Conservation (phyloP, 768 basidiomycete genomes). For the Lactarius quietus region DNA sequence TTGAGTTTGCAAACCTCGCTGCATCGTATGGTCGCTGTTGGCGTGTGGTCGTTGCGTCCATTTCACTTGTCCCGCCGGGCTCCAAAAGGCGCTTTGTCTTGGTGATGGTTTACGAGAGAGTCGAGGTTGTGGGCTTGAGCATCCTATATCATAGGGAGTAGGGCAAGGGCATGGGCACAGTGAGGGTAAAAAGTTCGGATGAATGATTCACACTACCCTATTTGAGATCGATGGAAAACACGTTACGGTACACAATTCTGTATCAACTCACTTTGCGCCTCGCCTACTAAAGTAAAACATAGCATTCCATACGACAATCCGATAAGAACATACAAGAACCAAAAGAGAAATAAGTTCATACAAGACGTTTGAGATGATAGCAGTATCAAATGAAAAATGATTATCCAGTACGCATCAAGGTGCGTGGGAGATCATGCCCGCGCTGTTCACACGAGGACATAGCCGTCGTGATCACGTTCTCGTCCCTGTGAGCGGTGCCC, state of each 20-base stretch:
- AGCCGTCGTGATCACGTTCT: not conserved
- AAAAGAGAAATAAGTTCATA: not conserved
- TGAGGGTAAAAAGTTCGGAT: not conserved
- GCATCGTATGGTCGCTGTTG: not conserved
- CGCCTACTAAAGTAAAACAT: not conserved
- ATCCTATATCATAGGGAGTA: slow-evolving; percentile 3
- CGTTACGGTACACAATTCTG: not conserved
- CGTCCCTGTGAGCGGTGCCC: not conserved
- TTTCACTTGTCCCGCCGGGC: not conserved
- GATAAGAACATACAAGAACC: not conserved
- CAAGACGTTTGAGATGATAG: not conserved
- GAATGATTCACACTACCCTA: not conserved
- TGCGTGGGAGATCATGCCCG: not conserved
- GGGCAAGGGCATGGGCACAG: slow-evolving; percentile 14
- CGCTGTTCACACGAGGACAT: slow-evolving; percentile 3
- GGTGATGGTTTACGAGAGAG: not conserved
- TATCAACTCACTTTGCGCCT: not conserved
- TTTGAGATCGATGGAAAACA: not conserved
- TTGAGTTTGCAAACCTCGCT: not conserved
- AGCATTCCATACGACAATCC: not conserved
- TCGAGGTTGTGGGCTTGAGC: not conserved
- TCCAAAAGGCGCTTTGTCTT: not conserved
- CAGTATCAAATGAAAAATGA: not conserved
- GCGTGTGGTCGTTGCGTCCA: slow-evolving; percentile 1
- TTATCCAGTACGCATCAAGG: not conserved